Evolutionary conservation across 2,329 filamentous ascomycete genomes (phyloP).

Genomic region (Escovopsis sp.): DNA sequence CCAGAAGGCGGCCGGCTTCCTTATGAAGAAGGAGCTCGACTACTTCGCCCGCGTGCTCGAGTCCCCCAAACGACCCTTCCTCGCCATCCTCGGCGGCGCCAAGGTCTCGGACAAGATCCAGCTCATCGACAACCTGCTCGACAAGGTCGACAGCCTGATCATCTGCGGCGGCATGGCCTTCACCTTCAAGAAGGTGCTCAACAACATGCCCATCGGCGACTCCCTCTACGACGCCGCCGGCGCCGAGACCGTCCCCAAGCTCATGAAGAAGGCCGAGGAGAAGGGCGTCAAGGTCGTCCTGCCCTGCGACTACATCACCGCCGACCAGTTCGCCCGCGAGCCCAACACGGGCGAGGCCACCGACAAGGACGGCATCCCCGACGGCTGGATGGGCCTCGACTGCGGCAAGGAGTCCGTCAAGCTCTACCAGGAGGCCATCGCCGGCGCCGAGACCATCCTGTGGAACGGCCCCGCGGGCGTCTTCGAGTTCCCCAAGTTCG

Average conservation of each 20-base stretch:
- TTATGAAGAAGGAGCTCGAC: conserved; percentile 99
- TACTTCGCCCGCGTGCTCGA: conserved; percentile 98
- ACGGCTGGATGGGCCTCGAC: conserved; percentile 97
- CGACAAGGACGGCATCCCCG: conserved; percentile 78
- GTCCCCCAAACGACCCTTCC: conserved; percentile 84
- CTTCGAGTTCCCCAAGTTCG: conserved; percentile 93
- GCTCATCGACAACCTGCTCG: conserved; percentile 95
- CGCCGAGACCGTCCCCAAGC: conserved; percentile 72
- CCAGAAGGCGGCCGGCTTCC: conserved; percentile 93
- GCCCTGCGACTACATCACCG: conserved; percentile 88
- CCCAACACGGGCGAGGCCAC: conserved; percentile 69
- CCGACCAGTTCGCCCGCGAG: conserved; percentile 83
- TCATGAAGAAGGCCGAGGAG: conserved; percentile 92
- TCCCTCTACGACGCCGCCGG: conserved; percentile 89
- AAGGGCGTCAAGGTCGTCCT: conserved; percentile 92
- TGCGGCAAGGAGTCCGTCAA: conserved; percentile 78
- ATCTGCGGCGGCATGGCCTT: conserved; percentile 98
- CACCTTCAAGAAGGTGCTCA: conserved; percentile 99
- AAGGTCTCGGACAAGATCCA: conserved; percentile 99
- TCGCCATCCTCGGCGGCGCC: conserved; percentile 93
- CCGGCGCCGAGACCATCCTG: conserved; percentile 84
- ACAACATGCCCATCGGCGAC: conserved; percentile 77
- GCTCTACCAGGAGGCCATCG: conserved; percentile 77
- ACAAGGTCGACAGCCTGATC: conserved; percentile 94
- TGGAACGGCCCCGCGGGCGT: conserved; percentile 98